These are phyloP conservation scores for Aureobasidium sp. DNA, from an alignment of 2,329 filamentous ascomycete species.

Conservation along the genomic window DNA sequence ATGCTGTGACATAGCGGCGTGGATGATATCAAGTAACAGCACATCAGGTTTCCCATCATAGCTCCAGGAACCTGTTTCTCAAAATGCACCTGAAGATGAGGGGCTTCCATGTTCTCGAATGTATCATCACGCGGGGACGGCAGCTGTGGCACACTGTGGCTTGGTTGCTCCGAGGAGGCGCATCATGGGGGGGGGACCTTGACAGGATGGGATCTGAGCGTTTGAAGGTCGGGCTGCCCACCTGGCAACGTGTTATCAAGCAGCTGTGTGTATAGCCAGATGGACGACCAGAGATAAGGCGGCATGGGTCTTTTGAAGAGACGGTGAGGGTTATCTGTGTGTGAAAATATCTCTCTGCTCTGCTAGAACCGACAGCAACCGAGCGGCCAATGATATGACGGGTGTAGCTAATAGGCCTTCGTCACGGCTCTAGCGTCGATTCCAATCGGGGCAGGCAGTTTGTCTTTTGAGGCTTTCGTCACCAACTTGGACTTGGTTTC, in stretches of 20 bases:
- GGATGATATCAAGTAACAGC: neutral
- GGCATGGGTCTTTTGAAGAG: neutral
- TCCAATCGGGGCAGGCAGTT: conserved; percentile 8
- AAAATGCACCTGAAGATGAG: neutral
- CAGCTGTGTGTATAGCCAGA: neutral
- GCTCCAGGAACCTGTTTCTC: neutral
- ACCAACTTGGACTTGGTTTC: neutral
- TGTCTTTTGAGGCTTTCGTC: conserved; percentile 9
- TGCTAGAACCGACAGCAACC: neutral
- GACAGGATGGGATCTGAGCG: conserved; percentile 5
- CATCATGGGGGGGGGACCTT: neutral
- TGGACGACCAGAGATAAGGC: neutral
- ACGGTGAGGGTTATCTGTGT: neutral
- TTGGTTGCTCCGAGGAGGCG: conserved; percentile 4
- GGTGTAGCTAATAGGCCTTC: conserved; percentile 7
- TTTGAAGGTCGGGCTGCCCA: neutral
- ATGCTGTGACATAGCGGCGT: neutral
- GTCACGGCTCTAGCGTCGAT: conserved; percentile 9
- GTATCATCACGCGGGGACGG: conserved; percentile 2
- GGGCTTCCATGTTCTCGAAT: neutral
- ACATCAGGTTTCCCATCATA: neutral
- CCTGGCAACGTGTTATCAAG: conserved; percentile 6
- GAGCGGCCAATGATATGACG: conserved; percentile 5
- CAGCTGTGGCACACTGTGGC: conserved; percentile 9
- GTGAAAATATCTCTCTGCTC: neutral